Evolutionary conservation across 345 rosid species (phyloP).

Genomic region (Noccaea bulbosa): DNA sequence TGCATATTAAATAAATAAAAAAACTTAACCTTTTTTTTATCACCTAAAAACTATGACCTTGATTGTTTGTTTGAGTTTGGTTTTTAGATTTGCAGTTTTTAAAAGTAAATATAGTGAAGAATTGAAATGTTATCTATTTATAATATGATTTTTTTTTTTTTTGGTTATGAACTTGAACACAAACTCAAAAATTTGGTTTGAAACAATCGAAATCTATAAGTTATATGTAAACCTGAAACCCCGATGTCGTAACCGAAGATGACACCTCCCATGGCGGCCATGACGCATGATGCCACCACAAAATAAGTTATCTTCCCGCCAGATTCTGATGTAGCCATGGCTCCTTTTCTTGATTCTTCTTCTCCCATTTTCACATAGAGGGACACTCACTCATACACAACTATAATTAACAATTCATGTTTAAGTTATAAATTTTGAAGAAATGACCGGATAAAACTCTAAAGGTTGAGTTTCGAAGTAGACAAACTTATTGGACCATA

Average conservation of each 20-base stretch:
- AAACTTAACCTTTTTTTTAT: no score
- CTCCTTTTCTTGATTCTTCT: constrained; percentile 29
- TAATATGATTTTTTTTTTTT: no score
- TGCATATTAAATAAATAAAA: background rate
- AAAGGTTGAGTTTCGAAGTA: constrained; percentile 7
- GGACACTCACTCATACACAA: constrained; percentile 7
- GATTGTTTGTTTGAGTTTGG: background rate
- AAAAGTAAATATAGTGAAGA: no score
- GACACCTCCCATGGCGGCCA: constrained; percentile 93
- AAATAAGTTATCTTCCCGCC: constrained; percentile 62
- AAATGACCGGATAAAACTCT: background rate
- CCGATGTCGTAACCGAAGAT: constrained; percentile 92
- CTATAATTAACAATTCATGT: background rate
- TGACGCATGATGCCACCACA: constrained; percentile 70
- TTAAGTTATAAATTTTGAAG: background rate
- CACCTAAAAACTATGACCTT: background rate
- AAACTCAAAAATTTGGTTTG: background rate
- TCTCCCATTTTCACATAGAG: constrained; percentile 24
- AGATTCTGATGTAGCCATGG: constrained; percentile 55
- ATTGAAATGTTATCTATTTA: no score
- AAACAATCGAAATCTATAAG: background rate
- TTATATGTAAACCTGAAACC: constrained; percentile 56
- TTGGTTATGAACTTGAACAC: background rate
- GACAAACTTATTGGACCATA: constrained; percentile 14
- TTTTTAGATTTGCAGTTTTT: background rate